These are phyloP conservation scores for Sphaceloma murrayae DNA, from an alignment of 2,329 filamentous ascomycete genomes.

Conservation along the genomic window DNA sequence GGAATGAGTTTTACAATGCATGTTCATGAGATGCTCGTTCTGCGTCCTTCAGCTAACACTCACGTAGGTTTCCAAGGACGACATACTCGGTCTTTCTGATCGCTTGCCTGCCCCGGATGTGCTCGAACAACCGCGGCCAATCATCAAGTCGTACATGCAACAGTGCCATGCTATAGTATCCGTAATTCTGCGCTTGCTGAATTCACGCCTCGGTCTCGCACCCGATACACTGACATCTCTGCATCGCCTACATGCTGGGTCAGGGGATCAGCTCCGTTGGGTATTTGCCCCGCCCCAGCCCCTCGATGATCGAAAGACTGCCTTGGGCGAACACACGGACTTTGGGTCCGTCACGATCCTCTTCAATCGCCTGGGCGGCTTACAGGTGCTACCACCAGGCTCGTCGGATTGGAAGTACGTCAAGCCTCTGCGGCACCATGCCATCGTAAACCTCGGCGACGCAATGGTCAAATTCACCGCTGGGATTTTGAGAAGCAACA, in stretches of 20 bases:
- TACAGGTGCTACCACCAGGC: conserved; percentile 42
- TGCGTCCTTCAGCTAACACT: background rate
- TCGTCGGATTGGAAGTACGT: conserved; percentile 43
- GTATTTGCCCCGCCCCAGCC: conserved; percentile 42
- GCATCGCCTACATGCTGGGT: conserved; percentile 36
- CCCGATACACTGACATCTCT: conserved; percentile 36
- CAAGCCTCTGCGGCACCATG: conserved; percentile 40
- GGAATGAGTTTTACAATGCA: conserved; percentile 49
- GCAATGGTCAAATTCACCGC: conserved; percentile 38
- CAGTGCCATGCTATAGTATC: conserved; percentile 38
- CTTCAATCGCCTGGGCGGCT: conserved; percentile 47
- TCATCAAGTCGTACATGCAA: conserved; percentile 37
- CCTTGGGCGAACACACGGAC: conserved; percentile 47
- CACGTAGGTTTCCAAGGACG: conserved; percentile 42
- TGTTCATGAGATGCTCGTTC: conserved; percentile 16
- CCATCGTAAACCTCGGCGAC: conserved; percentile 42
- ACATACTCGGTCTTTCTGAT: conserved; percentile 37
- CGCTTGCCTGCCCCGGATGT: conserved; percentile 36
- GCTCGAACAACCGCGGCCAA: conserved; percentile 30
- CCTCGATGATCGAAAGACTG: conserved; percentile 33
- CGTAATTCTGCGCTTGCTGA: conserved; percentile 38
- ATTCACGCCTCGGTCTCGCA: conserved; percentile 36
- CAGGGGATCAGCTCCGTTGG: conserved; percentile 47
- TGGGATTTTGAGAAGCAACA: conserved; percentile 30
- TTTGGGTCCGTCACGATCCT: conserved; percentile 48